Percentiles rank a stretch among this genome's conserved stretches.
phyloP scores from a whole-genome alignment of 2,329 filamentous ascomycete genomes.

The Fusarium virguliforme region DNA sequence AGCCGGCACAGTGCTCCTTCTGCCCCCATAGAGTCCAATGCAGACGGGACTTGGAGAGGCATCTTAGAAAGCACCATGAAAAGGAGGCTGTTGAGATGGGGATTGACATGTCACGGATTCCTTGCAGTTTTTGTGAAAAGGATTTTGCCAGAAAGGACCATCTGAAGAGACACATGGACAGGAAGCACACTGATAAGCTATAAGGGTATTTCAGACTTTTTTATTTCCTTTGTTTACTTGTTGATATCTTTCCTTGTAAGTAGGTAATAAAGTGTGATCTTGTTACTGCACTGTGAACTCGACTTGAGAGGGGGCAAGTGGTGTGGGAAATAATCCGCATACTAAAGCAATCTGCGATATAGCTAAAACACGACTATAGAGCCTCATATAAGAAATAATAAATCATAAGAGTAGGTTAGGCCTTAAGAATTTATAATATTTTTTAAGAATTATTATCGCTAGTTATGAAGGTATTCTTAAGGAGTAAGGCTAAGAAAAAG shows the following conservation, averaged over 20 bases:
- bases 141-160: slow-evolving; percentile 26
- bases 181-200: slow-evolving; percentile 14
- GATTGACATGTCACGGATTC: background rate
- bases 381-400: too few species aligned
- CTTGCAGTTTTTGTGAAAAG: slow-evolving; percentile 14
- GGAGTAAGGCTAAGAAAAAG: too few species aligned
- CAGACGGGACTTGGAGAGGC: slow-evolving; percentile 18
- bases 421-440: too few species aligned
- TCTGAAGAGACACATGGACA: slow-evolving; percentile 21
- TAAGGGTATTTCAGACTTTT: background rate
- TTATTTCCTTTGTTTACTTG: background rate
- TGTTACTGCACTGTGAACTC: background rate
- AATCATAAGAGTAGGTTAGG: background rate
- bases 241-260: slow-evolving; percentile 15
- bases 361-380: too few species aligned
- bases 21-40: slow-evolving; percentile 21
- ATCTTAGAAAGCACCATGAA: slow-evolving; percentile 15
- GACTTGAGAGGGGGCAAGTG: background rate
- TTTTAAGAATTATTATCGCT: too few species aligned
- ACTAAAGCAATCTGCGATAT: too few species aligned
- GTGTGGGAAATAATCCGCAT: too few species aligned
- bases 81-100: slow-evolving; percentile 17
- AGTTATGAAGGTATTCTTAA: too few species aligned
- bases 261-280: slow-evolving; percentile 7
- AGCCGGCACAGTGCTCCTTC: slow-evolving; percentile 20